phyloP scores from a whole-genome alignment of 2,329 filamentous ascomycete genomes.

The Aspergillus ibericus region DNA sequence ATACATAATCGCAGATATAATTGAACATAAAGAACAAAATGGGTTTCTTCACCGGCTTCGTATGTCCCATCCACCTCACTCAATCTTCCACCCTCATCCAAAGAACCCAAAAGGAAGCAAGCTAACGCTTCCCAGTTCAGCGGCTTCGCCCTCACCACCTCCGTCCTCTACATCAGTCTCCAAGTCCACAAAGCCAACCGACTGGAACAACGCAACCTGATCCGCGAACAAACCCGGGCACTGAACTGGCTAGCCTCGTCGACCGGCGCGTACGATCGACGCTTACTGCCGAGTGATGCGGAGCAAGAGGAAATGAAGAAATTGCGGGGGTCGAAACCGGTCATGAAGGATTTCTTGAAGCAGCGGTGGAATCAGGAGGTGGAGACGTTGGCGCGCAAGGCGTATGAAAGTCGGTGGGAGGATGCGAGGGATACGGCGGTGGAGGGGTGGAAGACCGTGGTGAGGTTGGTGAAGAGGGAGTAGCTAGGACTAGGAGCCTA shows the following conservation, averaged over 20 bases:
- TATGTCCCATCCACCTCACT: constrained; percentile 45
- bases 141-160: constrained; percentile 73
- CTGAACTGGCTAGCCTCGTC: constrained; percentile 43
- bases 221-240: constrained; percentile 45
- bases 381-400: constrained; percentile 64
- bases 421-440: constrained; percentile 50
- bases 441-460: constrained; percentile 55
- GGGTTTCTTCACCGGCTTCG: constrained; percentile 57
- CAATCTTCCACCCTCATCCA: background rate
- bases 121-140: constrained; percentile 52
- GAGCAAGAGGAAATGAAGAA: background rate
- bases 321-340: constrained; percentile 31
- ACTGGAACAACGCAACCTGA: constrained; percentile 44
- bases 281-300: constrained; percentile 20
- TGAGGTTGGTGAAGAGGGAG: constrained; percentile 33
- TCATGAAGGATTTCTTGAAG: constrained; percentile 67
- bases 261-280: constrained; percentile 37
- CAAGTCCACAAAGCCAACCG: constrained; percentile 70
- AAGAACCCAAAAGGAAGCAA: background rate
- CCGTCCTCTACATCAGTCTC: constrained; percentile 69
- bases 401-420: constrained; percentile 66
- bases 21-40: constrained; percentile 9
- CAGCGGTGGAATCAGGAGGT: constrained; percentile 77
- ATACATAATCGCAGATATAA: no score
- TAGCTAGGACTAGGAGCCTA: no score